Base-by-base conservation (phyloP, 2,329 filamentous ascomycete species). In the Alternaria sp. region DNA sequence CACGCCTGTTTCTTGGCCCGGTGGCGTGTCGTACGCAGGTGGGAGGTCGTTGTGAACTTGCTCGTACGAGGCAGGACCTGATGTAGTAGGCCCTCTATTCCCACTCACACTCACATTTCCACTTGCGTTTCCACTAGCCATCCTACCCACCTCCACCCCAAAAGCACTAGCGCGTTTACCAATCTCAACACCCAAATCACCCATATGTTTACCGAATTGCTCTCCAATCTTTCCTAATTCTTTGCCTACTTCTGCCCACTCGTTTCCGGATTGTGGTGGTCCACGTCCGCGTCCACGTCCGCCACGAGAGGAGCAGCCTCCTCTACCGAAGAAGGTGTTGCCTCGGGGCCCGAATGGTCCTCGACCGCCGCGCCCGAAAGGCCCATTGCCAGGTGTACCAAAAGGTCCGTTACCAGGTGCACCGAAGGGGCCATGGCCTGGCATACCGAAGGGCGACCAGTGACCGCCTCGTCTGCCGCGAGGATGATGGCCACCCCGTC, bases 171-270 rank as follows among this genome's bases (percentile, higher is more conserved):
- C 75, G 15, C 68, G 64, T 43, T 70, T 68, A 1, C 74, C 78
- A 55, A 78, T 69, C 25, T 77, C 66, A 46, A 75, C 60, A 20
- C 78, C 77, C 73, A 70, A 74, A 14, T 65, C 64, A 5, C 69
- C 76, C 70, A 73, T 72, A 15, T 61, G 68, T 55, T 69, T 75
- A 2, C 78, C 78, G 25, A 79, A 75, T 10, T 78, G 71, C 57
- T 79, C 75, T 3, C 78, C 77, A n/a, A 67, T 71, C 43, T 71
- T 61, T 0, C 63, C 63, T 12, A 63, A 26, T 44, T 63, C 60
- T 57, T 65, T 61, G 20, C 63, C 63, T 14, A 62, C 44, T 56
- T 65, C 61, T n/a, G 49, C 63, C 63, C 55, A 65, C 20, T 63
- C 61, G 30, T 63, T 55, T 14, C 28, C 61, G 21, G 30, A n/a